Base-by-base conservation (phyloP, 805 yeast species). In the Metschnikowia lochheadii region DNA sequence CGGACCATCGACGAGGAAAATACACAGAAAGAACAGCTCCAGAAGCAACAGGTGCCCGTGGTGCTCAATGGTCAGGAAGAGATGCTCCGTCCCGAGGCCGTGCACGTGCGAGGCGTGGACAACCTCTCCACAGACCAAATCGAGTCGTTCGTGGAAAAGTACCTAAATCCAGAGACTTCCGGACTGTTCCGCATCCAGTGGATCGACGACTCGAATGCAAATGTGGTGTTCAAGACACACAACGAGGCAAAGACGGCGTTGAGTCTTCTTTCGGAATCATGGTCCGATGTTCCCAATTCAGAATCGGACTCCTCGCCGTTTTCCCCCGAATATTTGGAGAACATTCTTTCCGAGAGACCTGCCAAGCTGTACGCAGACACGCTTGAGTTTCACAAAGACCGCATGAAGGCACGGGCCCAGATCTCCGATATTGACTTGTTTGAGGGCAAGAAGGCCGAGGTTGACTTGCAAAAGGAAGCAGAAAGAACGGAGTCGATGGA, bases 151-250 rank as follows among this genome's bases (percentile, higher is more conserved):
- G 64, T 84, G n/a, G 81, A 78, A 49, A 65, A 68, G 48, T 75
- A 76, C 58, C 49, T 40, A 3, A 40, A 43, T 4, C 40, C 49
- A 1, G 51, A 44, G 35, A 52, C 56, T n/a, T 66, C 65, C 38
- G 51, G 75, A 18, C 69, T 64, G 56, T 80, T 75, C 61, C 66
- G 68, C 29, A 63, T 84, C 26, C 82, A 84, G 58, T 85, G 91
- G 91, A 75, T 85, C 37, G 80, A 85, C 60, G 91, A 85, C 62
- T 60, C 78, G 17, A 70, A 81, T 2, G 73, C 84, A 35, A 82
- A 80, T 54, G 59, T 83, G n/a, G 79, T 75, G 5, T 84, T 83
- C 61, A 70, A 71, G 40, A 68, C 73, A 40, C 70, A 72, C 50
- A 75, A 70, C 34, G 72, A 67, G 11, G 72, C 80, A 2, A 58